These are phyloP conservation scores for Acarospora socialis DNA, from an alignment of 2,329 filamentous ascomycete species.

Conservation along the genomic window DNA sequence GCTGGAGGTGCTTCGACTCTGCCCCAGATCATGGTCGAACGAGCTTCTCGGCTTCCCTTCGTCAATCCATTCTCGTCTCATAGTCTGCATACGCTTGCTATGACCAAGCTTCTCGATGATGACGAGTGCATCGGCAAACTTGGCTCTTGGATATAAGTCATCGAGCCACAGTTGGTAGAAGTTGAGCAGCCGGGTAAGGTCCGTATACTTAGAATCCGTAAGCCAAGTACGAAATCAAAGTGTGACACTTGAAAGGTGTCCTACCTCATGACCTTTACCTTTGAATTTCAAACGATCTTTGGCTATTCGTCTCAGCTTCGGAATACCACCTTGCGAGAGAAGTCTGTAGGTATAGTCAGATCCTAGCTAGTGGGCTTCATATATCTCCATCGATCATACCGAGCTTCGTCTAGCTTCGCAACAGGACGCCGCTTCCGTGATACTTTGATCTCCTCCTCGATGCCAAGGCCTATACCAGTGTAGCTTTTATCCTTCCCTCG, in stretches of 20 bases:
- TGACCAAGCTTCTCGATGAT: slow-evolving; percentile 94
- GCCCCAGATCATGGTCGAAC: slow-evolving; percentile 3
- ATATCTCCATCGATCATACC: slow-evolving; percentile 30
- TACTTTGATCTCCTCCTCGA: slow-evolving; percentile 77
- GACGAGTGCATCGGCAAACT: slow-evolving; percentile 73
- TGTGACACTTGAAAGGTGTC: slow-evolving; percentile 7
- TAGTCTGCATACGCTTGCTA: slow-evolving; percentile 59
- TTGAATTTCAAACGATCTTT: slow-evolving; percentile 62
- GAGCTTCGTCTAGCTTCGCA: slow-evolving; percentile 74
- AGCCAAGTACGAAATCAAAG: slow-evolving; percentile 6
- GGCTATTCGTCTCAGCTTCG: slow-evolving; percentile 59
- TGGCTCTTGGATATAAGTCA: slow-evolving; percentile 85
- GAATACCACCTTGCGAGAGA: slow-evolving; percentile 71
- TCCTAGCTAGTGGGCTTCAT: background rate
- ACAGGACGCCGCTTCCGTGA: slow-evolving; percentile 61
- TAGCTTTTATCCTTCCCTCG: slow-evolving; percentile 22
- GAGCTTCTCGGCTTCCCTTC: slow-evolving; percentile 39
- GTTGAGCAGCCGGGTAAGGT: slow-evolving; percentile 65
- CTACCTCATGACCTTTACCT: slow-evolving; percentile 84
- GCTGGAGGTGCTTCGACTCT: slow-evolving; percentile 1
- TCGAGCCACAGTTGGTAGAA: slow-evolving; percentile 97
- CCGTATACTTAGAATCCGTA: slow-evolving; percentile 46
- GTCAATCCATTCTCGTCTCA: slow-evolving; percentile 71
- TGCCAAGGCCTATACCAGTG: slow-evolving; percentile 49
- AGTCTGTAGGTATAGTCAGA: slow-evolving; percentile 38